Conservation (phyloP, 495 filamentous ascomycete species). For the Neurospora sp. region DNA sequence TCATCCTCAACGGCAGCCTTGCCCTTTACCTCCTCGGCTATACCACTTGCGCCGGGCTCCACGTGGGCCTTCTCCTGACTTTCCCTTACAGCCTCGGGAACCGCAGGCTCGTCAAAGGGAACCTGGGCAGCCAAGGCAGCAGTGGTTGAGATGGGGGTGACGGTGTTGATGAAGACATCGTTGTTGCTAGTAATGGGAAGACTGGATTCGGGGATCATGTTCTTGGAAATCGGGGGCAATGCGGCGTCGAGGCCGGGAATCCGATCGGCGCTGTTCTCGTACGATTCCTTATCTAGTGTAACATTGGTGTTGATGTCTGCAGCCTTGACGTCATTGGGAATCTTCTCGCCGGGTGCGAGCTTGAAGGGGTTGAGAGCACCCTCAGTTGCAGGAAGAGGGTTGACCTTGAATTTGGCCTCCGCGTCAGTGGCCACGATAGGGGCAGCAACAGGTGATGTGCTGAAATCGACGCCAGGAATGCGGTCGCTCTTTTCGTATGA, state of each 20-base stretch:
- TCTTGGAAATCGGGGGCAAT: slow-evolving; percentile 51
- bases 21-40: slow-evolving; percentile 45
- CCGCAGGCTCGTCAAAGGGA: slow-evolving; percentile 58
- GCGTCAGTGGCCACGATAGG: background rate
- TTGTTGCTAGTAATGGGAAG: slow-evolving; percentile 51
- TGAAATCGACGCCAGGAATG: slow-evolving; percentile 29
- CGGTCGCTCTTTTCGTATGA: slow-evolving; percentile 65
- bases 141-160: slow-evolving; percentile 59
- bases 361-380: slow-evolving; percentile 72
- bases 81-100: slow-evolving; percentile 58
- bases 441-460: background rate
- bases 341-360: slow-evolving; percentile 67
- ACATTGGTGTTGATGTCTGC: slow-evolving; percentile 50
- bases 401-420: slow-evolving; percentile 44
- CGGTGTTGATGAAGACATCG: slow-evolving; percentile 55
- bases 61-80: slow-evolving; percentile 51
- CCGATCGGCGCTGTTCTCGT: slow-evolving; percentile 58
- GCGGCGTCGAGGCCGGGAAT: slow-evolving; percentile 44
- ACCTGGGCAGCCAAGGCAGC: slow-evolving; percentile 48
- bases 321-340: slow-evolving; percentile 49
- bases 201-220: slow-evolving; percentile 78
- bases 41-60: slow-evolving; percentile 49
- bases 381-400: slow-evolving; percentile 67
- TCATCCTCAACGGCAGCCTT: slow-evolving; percentile 53
- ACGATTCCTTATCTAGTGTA: slow-evolving; percentile 71